These are phyloP conservation scores for Neoboletus subvelutipes DNA, from an alignment of 768 basidiomycete genomes.

Conservation along the genomic window DNA sequence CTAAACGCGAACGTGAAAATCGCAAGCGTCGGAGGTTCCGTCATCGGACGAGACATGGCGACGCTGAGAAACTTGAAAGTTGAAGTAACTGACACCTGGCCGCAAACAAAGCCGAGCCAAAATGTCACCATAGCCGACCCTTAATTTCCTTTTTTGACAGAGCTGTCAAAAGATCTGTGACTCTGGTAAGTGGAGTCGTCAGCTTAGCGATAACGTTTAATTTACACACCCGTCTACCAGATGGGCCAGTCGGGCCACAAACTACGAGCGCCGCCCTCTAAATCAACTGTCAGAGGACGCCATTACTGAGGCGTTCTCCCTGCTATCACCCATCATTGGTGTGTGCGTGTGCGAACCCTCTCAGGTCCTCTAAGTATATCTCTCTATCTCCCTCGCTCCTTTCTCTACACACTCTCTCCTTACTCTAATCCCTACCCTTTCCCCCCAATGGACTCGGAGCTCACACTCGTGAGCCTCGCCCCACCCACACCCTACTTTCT, in stretches of 20 bases:
- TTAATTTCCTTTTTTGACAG: not conserved
- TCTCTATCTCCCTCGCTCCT: not conserved
- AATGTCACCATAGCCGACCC: no score
- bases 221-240: no score
- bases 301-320: constrained; percentile 3
- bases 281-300: not conserved
- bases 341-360: not conserved
- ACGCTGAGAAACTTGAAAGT: no score
- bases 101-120: no score
- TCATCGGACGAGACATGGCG: not conserved
- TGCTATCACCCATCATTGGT: not conserved
- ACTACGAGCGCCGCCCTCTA: not conserved
- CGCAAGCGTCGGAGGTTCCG: no score
- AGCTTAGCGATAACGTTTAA: not conserved
- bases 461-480: constrained; percentile 25
- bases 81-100: no score
- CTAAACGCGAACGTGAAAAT: not conserved
- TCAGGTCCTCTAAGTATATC: not conserved
- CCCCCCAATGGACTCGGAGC: constrained; percentile 27
- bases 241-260: no score
- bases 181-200: not conserved
- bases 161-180: not conserved
- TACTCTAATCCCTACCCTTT: no score
- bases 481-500: constrained; percentile 31
- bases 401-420: not conserved